Conservation (phyloP, 371 early-diverging fungal genomes). For the Parasitella parasitica region DNA sequence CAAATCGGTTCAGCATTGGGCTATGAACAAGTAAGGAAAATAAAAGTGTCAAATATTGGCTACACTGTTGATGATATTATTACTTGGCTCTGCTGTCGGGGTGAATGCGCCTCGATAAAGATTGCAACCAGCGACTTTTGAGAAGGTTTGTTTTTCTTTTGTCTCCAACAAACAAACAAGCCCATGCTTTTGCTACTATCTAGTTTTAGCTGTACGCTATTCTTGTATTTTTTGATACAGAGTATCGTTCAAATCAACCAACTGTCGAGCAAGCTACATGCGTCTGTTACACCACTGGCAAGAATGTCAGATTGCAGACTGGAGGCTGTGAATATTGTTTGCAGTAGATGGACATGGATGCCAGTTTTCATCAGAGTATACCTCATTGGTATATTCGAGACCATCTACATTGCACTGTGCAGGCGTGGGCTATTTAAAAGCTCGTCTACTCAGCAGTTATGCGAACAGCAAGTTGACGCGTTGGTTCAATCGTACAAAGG, state of each 20-base stretch:
- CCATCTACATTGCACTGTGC: slow-evolving; percentile 26
- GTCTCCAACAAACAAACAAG: slow-evolving; percentile 3
- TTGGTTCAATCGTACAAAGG: not conserved
- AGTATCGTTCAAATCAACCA: not conserved
- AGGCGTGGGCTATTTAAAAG: slow-evolving; percentile 21
- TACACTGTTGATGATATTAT: not conserved
- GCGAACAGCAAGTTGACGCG: slow-evolving; percentile 14
- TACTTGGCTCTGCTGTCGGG: not conserved
- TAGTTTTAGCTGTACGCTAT: not conserved
- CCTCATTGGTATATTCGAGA: slow-evolving; percentile 34
- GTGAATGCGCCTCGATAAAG: not conserved
- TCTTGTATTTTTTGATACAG: not conserved
- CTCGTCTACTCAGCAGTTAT: not conserved
- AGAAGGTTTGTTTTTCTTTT: not conserved
- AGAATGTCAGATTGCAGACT: not conserved
- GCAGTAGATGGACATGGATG: slow-evolving; percentile 1
- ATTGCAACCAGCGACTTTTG: not conserved
- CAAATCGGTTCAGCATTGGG: not conserved
- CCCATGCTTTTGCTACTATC: not conserved
- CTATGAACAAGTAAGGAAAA: not conserved
- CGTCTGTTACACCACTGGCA: not conserved
- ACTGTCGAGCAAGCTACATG: not conserved
- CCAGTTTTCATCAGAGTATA: slow-evolving; percentile 30
- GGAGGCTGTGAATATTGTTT: slow-evolving; percentile 9
- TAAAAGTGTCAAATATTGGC: not conserved